Conservation (phyloP, 306 rosid genomes). For the Cicer pinnatifidum region DNA sequence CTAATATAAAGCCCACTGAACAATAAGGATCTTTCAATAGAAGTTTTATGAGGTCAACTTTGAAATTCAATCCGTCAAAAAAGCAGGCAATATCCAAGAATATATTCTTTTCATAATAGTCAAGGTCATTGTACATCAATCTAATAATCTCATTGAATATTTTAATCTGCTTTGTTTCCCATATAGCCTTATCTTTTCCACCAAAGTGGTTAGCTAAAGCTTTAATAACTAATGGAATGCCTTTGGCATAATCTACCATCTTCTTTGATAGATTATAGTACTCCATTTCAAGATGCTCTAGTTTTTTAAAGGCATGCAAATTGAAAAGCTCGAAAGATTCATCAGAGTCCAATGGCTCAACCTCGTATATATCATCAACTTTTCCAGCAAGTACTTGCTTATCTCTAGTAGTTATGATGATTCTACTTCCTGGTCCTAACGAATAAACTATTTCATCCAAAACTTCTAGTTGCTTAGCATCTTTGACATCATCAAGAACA, state of each 20-base stretch:
- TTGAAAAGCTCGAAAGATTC: background rate
- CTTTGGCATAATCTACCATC: background rate
- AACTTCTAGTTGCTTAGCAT: background rate
- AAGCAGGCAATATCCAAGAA: conserved; percentile 6
- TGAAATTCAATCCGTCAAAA: conserved; percentile 3
- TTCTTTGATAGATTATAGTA: background rate
- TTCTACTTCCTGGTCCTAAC: background rate
- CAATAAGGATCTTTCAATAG: conserved; percentile 7
- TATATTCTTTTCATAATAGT: background rate
- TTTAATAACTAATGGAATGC: conserved; percentile 33
- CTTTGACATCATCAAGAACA: conserved; percentile 36
- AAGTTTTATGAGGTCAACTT: background rate
- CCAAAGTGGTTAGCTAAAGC: background rate
- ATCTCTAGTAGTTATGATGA: background rate
- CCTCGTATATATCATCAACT: background rate
- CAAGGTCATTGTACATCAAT: background rate
- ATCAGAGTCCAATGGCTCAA: background rate
- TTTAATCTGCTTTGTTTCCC: conserved; percentile 23
- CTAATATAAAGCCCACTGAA: background rate
- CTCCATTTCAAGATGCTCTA: background rate
- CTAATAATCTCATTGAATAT: background rate
- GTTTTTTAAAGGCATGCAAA: conserved; percentile 16
- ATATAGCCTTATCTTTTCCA: background rate
- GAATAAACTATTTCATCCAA: background rate
- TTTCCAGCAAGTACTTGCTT: background rate